Evolutionary conservation across 208 protist species (phyloP).

Genomic region (Trichomonas gallinae): DNA sequence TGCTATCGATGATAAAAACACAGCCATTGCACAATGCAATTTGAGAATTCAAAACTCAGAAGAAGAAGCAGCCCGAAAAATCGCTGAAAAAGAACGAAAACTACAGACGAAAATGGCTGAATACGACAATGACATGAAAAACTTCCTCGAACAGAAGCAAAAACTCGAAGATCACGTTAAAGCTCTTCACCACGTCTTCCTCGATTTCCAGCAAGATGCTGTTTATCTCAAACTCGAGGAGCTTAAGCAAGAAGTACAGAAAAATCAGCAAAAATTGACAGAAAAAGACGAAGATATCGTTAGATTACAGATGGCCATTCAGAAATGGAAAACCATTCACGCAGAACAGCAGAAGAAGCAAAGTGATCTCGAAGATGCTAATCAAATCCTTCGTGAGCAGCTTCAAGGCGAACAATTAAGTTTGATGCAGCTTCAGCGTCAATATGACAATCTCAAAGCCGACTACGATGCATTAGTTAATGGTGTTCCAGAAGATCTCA

Average conservation of each 20-base stretch:
- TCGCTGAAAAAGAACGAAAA: neutral
- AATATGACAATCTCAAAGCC: neutral
- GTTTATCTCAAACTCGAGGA: constrained; percentile 3
- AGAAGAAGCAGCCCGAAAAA: neutral
- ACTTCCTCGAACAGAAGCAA: neutral
- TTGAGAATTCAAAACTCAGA: neutral
- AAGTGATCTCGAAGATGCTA: neutral
- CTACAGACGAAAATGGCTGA: neutral
- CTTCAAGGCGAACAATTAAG: neutral
- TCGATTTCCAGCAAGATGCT: neutral
- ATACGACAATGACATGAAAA: neutral
- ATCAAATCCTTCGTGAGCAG: neutral
- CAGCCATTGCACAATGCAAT: neutral
- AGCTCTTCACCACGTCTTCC: neutral
- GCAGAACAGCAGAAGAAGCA: neutral
- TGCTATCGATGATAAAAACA: neutral
- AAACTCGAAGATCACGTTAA: constrained; percentile 6
- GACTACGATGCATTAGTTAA: neutral
- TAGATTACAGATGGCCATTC: neutral
- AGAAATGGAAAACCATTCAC: neutral
- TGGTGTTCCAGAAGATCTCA: neutral
- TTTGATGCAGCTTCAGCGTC: neutral
- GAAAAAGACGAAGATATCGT: neutral
- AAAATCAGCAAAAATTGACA: neutral
- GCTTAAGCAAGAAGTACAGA: neutral